Conservation (phyloP, 2,329 filamentous ascomycete genomes). For the Neonectria punicea region DNA sequence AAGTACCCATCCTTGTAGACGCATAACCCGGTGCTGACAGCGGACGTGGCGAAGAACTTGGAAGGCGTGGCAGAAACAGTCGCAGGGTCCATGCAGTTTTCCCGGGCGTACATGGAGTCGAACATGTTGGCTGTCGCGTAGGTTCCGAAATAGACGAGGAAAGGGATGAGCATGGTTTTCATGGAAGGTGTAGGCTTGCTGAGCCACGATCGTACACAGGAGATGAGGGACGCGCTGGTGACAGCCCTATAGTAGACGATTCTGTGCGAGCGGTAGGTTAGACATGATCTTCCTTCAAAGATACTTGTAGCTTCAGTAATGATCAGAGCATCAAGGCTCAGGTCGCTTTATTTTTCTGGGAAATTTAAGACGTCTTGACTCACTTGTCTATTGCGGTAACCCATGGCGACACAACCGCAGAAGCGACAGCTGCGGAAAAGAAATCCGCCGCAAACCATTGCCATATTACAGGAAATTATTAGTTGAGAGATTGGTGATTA, state of each 20-base stretch:
- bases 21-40: slow-evolving; percentile 34
- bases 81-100: slow-evolving; percentile 29
- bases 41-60: slow-evolving; percentile 39
- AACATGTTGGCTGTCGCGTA: slow-evolving; percentile 42
- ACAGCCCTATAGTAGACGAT: slow-evolving; percentile 40
- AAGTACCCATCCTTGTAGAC: slow-evolving; percentile 42
- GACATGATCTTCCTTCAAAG: slow-evolving; percentile 5
- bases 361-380: slow-evolving; percentile 10
- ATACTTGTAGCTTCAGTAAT: neutral
- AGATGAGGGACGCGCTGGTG: slow-evolving; percentile 33
- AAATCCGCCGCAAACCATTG: slow-evolving; percentile 41
- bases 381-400: slow-evolving; percentile 42
- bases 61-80: slow-evolving; percentile 35
- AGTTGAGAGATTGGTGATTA: neutral
- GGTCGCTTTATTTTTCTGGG: neutral
- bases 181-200: slow-evolving; percentile 36
- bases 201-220: slow-evolving; percentile 36
- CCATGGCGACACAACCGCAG: slow-evolving; percentile 41
- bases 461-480: slow-evolving; percentile 1
- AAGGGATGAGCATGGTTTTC: slow-evolving; percentile 36
- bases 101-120: slow-evolving; percentile 37
- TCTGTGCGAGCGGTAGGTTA: neutral
- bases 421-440: slow-evolving; percentile 36
- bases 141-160: slow-evolving; percentile 43
- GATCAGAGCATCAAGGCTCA: neutral